Evolutionary conservation across 805 yeast genomes (phyloP).

Genomic region (Clavispora asparagi): DNA sequence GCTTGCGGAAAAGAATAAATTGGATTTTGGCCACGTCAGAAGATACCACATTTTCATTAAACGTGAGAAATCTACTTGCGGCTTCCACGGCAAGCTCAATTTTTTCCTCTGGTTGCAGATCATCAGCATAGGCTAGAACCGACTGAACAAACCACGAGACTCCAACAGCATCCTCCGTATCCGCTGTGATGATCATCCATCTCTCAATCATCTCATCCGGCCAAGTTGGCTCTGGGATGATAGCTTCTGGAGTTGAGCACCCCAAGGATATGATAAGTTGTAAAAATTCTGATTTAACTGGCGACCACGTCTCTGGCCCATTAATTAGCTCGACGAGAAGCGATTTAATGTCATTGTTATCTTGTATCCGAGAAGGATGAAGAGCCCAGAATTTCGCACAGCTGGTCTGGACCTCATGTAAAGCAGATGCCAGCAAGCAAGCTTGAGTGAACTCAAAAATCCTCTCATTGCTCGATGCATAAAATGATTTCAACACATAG

Average conservation of each 20-base stretch:
- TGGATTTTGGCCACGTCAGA: conserved; percentile 11
- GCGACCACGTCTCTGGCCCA: conserved; percentile 32
- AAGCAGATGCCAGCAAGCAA: neutral
- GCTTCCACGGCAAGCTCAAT: conserved; percentile 17
- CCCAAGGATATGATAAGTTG: conserved; percentile 17
- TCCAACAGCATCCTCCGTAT: neutral
- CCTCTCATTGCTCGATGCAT: neutral
- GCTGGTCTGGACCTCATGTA: conserved; percentile 37
- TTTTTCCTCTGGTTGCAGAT: conserved; percentile 17
- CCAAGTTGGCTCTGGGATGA: neutral
- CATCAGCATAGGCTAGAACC: neutral
- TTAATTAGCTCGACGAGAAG: conserved; percentile 14
- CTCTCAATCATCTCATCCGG: neutral
- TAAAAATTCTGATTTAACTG: conserved; percentile 40
- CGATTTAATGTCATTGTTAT: neutral
- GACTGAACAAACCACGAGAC: neutral
- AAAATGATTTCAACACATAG: neutral
- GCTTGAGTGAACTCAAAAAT: neutral
- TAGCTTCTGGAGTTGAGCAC: neutral
- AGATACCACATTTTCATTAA: conserved; percentile 4
- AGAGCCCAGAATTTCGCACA: conserved; percentile 30
- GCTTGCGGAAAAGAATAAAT: conserved; percentile 27
- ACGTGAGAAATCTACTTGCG: conserved; percentile 25
- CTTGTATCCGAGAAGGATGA: neutral
- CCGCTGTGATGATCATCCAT: neutral